Percentiles rank a stretch among this genome's conserved stretches.
phyloP scores from a whole-genome alignment of 2,329 filamentous ascomycete genomes.

The Ploettnerulaceae sp. region DNA sequence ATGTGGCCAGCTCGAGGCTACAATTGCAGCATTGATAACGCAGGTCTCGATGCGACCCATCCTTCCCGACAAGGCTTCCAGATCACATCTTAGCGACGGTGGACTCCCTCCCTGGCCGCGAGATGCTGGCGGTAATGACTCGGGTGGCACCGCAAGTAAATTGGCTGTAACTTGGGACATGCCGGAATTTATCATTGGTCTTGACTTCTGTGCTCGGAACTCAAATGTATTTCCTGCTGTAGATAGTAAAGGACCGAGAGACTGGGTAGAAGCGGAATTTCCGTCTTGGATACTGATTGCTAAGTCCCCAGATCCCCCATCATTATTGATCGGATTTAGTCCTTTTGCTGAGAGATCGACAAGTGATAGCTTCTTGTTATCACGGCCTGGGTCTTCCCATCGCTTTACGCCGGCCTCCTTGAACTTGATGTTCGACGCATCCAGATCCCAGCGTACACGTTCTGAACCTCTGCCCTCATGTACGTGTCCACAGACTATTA shows the following conservation, averaged over 20 bases:
- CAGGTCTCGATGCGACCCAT: slow-evolving; percentile 56
- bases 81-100: slow-evolving; percentile 39
- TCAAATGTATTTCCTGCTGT: not conserved
- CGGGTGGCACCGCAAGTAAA: slow-evolving; percentile 15
- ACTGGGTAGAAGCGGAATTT: not conserved
- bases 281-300: not conserved
- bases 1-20: slow-evolving; percentile 63
- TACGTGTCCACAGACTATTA: slow-evolving; percentile 69
- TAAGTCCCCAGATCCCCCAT: slow-evolving; percentile 33
- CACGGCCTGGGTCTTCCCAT: slow-evolving; percentile 57
- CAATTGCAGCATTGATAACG: slow-evolving; percentile 73
- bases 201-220: not conserved
- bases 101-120: slow-evolving; percentile 40
- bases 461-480: slow-evolving; percentile 63
- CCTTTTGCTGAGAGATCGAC: slow-evolving; percentile 53
- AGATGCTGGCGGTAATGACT: slow-evolving; percentile 25
- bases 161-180: slow-evolving; percentile 11
- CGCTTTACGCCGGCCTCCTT: slow-evolving; percentile 40
- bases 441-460: slow-evolving; percentile 55
- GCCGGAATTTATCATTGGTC: slow-evolving; percentile 7
- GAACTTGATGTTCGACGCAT: slow-evolving; percentile 37
- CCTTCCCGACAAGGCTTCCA: slow-evolving; percentile 38
- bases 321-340: slow-evolving; percentile 42
- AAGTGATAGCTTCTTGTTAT: slow-evolving; percentile 55
- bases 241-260: not conserved